Conservation (phyloP, 805 yeast genomes). For the Brettanomyces naardenensis region DNA sequence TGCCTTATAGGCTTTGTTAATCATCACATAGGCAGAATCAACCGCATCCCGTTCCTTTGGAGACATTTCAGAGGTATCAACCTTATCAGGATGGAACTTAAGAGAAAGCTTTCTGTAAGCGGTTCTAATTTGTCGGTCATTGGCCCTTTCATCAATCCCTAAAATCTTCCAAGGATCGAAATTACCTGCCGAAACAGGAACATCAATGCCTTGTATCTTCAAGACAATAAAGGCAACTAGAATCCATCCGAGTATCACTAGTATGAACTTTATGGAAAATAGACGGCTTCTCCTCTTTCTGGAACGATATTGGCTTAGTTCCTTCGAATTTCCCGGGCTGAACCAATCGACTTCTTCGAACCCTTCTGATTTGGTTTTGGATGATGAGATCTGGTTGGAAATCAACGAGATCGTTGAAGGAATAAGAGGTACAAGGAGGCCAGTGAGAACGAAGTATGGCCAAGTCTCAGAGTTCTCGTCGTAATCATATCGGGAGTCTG, state of each 20-base stretch:
- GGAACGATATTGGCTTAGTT: conserved; percentile 23
- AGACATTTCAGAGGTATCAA: conserved; percentile 50
- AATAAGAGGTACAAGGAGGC: conserved; percentile 55
- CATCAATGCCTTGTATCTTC: conserved; percentile 37
- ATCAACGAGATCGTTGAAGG: conserved; percentile 37
- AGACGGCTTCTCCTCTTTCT: conserved; percentile 21
- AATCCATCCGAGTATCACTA: conserved; percentile 53
- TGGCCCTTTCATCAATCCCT: conserved; percentile 59
- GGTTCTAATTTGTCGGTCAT: conserved; percentile 70
- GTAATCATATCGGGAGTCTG: conserved; percentile 58
- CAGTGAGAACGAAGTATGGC: conserved; percentile 83
- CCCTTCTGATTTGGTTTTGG: neutral
- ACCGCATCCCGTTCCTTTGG: conserved; percentile 47
- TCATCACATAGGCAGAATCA: conserved; percentile 72
- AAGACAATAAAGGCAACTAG: conserved; percentile 34
- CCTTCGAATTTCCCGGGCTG: conserved; percentile 27
- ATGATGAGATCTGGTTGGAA: conserved; percentile 1
- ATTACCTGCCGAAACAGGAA: conserved; percentile 31
- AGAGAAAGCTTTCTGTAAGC: conserved; percentile 82
- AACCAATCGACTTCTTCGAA: conserved; percentile 23
- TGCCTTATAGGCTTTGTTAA: conserved; percentile 90
- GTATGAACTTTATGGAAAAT: conserved; percentile 24
- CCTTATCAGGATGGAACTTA: conserved; percentile 90
- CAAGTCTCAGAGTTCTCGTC: conserved; percentile 89
- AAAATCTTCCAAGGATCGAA: conserved; percentile 92